A percentile compares a stretch with the other conserved stretches of the same genome.
phyloP scores from a whole-genome alignment of 2,329 filamentous ascomycete species.

The Penicillium sp. region DNA sequence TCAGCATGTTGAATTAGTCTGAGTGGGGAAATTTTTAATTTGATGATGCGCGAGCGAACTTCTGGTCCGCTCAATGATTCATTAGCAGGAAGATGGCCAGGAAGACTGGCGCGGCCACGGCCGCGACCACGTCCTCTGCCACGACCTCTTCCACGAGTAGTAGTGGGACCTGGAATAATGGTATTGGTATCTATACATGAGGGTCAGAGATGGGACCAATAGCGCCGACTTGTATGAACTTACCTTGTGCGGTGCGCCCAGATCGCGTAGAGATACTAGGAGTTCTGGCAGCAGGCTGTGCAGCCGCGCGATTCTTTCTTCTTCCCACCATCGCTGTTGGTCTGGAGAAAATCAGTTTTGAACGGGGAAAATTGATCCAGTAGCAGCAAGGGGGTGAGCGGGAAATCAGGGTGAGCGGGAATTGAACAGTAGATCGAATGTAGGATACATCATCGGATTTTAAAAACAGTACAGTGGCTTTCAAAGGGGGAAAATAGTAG shows the following conservation, averaged over 20 bases:
- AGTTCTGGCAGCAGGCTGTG: slow-evolving; percentile 22
- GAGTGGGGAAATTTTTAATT: slow-evolving; percentile 15
- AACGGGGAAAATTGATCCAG: slow-evolving; percentile 1
- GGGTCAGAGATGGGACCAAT: slow-evolving; percentile 13
- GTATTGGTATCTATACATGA: slow-evolving; percentile 15
- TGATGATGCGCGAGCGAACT: slow-evolving; percentile 19
- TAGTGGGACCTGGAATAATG: slow-evolving; percentile 9
- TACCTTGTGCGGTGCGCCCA: slow-evolving; percentile 27
- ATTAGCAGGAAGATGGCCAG: slow-evolving; percentile 4
- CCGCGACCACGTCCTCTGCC: slow-evolving; percentile 23
- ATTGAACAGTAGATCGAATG: neutral
- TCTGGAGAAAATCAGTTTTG: slow-evolving; percentile 9
- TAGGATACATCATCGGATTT: neutral
- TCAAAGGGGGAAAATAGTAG: neutral
- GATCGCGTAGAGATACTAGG: slow-evolving; percentile 21
- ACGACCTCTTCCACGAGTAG: slow-evolving; percentile 17
- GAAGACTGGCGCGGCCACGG: slow-evolving; percentile 15
- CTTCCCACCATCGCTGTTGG: slow-evolving; percentile 39
- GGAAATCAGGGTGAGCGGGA: neutral
- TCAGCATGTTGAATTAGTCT: neutral
- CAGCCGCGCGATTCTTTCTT: slow-evolving; percentile 35
- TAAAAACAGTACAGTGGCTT: neutral
- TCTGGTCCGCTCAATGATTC: slow-evolving; percentile 8
- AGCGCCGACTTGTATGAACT: slow-evolving; percentile 4
- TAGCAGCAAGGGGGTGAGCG: neutral